These are phyloP conservation scores for Teratosphaeria destructans DNA, from an alignment of 2,329 filamentous ascomycete genomes.

Conservation along the genomic window DNA sequence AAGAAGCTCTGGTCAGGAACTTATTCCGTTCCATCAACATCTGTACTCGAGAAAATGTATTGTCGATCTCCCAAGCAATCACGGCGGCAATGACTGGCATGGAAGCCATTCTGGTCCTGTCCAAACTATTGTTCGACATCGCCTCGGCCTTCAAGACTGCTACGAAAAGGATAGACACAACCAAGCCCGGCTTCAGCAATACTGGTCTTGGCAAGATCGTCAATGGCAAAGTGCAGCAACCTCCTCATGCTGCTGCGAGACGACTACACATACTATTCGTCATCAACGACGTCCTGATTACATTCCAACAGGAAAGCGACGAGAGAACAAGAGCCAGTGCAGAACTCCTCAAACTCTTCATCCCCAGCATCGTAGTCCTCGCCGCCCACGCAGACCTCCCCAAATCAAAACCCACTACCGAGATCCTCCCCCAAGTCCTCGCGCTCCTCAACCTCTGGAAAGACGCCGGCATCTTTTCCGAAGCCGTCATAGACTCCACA, in stretches of 20 bases:
- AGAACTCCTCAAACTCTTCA: not conserved
- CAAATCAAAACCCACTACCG: not conserved
- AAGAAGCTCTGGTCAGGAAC: not conserved
- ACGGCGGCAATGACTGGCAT: not conserved
- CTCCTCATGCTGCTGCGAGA: constrained; percentile 10
- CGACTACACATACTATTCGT: constrained; percentile 15
- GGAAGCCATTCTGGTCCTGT: not conserved
- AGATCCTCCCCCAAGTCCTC: not conserved
- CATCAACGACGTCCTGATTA: constrained; percentile 11
- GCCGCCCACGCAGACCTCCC: not conserved
- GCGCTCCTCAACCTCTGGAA: not conserved
- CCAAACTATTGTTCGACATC: not conserved
- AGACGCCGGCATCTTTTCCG: not conserved
- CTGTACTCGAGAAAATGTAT: not conserved
- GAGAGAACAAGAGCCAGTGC: not conserved
- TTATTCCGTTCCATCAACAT: not conserved
- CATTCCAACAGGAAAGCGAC: not conserved
- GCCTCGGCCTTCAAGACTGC: not conserved
- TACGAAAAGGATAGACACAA: not conserved
- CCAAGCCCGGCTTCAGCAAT: not conserved
- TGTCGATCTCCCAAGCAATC: not conserved
- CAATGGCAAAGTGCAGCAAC: constrained; percentile 6
- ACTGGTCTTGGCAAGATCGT: not conserved
- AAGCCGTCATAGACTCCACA: not conserved
- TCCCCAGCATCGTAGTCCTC: not conserved